phyloP scores from a whole-genome alignment of 2,329 filamentous ascomycete species.

The Cladosporium colombiae region DNA sequence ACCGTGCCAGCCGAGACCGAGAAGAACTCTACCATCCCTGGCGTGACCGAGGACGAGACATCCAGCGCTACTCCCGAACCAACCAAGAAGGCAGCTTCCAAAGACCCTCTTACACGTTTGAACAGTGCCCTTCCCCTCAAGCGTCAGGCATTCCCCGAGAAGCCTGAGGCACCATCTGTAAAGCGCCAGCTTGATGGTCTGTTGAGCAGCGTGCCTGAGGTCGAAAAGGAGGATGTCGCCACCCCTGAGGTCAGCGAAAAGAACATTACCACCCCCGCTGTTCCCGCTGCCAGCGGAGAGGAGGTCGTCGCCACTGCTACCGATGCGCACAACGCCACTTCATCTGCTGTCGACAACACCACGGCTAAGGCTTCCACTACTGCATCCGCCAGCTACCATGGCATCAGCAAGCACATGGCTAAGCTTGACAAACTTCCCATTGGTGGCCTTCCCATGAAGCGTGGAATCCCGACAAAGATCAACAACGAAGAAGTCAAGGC shows the following conservation, averaged over 20 bases:
- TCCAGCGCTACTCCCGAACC: neutral
- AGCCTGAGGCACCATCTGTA: neutral
- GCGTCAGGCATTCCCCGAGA: neutral
- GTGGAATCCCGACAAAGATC: neutral
- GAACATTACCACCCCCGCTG: neutral
- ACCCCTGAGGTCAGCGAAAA: neutral
- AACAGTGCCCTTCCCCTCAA: neutral
- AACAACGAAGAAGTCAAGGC: neutral
- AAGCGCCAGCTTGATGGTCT: neutral
- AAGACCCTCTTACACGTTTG: neutral
- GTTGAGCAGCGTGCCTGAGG: neutral
- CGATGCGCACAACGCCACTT: neutral
- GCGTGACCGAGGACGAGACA: neutral
- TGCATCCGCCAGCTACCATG: neutral
- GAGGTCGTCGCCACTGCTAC: neutral
- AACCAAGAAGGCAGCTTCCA: neutral
- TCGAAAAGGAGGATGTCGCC: neutral
- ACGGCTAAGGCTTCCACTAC: neutral
- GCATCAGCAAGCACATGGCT: conserved; percentile 14
- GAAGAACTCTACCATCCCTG: neutral
- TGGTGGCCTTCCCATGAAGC: conserved; percentile 9
- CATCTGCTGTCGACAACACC: neutral
- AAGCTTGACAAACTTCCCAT: conserved; percentile 12
- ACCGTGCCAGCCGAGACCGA: neutral
- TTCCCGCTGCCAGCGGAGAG: neutral